phyloP scores from a whole-genome alignment of 345 rosid species.

The Eucalyptus caleyi region DNA sequence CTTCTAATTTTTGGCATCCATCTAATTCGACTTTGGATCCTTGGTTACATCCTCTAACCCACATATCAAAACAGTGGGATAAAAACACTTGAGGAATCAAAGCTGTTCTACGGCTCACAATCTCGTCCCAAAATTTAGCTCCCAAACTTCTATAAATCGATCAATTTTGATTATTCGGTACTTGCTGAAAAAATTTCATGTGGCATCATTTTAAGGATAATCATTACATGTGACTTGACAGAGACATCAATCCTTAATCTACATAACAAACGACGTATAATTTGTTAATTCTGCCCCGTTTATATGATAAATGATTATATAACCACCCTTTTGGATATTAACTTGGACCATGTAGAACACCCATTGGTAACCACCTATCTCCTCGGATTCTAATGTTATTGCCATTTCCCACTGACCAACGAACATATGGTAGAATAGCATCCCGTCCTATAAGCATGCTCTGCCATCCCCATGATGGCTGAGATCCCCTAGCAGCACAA shows the following conservation, averaged over 20 bases:
- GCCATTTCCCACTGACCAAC: too few species aligned
- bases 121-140: background rate
- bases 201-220: background rate
- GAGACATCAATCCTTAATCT: background rate
- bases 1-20: background rate
- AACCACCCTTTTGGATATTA: background rate
- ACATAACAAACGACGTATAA: background rate
- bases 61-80: background rate
- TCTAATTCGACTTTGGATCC: background rate
- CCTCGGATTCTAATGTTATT: too few species aligned
- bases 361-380: too few species aligned
- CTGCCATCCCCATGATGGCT: too few species aligned
- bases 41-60: background rate
- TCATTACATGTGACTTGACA: background rate
- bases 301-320: background rate
- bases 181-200: background rate
- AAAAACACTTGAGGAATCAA: background rate
- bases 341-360: too few species aligned
- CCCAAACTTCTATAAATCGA: background rate
- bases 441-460: too few species aligned
- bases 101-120: background rate
- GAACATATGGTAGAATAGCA: too few species aligned
- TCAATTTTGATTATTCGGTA: background rate
- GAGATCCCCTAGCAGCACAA: too few species aligned
- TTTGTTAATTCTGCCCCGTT: background rate